These are phyloP conservation scores for Wickerhamiella musiphila DNA, from an alignment of 805 yeast genomes.

Conservation along the genomic window DNA sequence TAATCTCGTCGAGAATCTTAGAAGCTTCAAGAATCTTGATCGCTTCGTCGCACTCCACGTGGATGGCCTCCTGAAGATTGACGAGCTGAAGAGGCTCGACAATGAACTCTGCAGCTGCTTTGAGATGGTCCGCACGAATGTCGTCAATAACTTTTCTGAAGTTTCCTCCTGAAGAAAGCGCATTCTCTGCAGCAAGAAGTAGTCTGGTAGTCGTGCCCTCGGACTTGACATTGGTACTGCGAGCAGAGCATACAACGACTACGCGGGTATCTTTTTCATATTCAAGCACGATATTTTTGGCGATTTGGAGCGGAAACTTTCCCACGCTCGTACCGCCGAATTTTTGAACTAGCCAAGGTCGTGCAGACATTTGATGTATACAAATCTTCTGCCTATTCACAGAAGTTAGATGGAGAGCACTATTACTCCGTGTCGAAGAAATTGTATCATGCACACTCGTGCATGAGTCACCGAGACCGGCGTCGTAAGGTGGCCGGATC, in stretches of 20 bases:
- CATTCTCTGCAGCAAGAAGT: constrained; percentile 58
- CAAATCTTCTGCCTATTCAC: too few relatives aligned
- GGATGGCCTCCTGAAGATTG: constrained; percentile 40
- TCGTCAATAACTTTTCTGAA: constrained; percentile 42
- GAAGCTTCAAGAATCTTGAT: constrained; percentile 68
- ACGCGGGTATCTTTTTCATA: constrained; percentile 43
- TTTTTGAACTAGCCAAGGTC: constrained; percentile 66
- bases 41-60: constrained; percentile 48
- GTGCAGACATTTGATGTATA: constrained; percentile 4
- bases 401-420: too few relatives aligned
- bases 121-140: constrained; percentile 61
- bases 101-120: constrained; percentile 47
- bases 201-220: constrained; percentile 92
- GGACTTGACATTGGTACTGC: constrained; percentile 76
- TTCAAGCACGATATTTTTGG: constrained; percentile 56
- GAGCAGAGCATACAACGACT: constrained; percentile 91
- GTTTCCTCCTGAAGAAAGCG: constrained; percentile 17
- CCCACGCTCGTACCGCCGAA: constrained; percentile 98
- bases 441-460: too few relatives aligned
- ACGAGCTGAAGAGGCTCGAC: constrained; percentile 28
- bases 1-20: constrained; percentile 78
- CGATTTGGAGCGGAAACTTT: constrained; percentile 73
- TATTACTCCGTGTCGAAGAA: too few relatives aligned
- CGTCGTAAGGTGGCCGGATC: too few relatives aligned
- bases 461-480: neutral